A percentile compares a stretch with the other conserved stretches of the same genome.
Conservation (phyloP, 805 yeast genomes). For the Candida ulmi region DNA sequence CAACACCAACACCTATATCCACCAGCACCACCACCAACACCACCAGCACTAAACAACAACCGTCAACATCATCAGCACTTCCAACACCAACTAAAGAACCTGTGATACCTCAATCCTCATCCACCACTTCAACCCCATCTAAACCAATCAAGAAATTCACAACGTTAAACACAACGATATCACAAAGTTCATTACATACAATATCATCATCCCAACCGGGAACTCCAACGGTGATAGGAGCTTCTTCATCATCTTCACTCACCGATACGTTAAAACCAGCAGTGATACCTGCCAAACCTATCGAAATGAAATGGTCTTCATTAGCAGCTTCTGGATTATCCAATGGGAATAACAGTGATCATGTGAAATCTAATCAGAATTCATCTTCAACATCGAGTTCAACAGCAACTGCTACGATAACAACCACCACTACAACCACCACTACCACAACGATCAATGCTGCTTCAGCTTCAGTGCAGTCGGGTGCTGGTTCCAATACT, state of each 20-base stretch:
- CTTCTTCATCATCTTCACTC: not conserved
- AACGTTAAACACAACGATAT: constrained; percentile 1
- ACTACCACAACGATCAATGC: too few relatives aligned
- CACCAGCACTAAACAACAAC: constrained; percentile 2
- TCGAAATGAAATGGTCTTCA: constrained; percentile 50
- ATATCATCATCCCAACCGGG: constrained; percentile 4
- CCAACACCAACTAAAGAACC: constrained; percentile 21
- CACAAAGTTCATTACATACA: not conserved
- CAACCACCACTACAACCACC: constrained; percentile 1
- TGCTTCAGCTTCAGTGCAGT: too few relatives aligned
- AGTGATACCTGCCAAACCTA: constrained; percentile 43
- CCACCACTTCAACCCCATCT: constrained; percentile 2
- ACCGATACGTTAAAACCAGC: constrained; percentile 41
- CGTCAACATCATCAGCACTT: not conserved
- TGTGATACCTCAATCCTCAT: constrained; percentile 29
- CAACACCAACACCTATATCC: not conserved
- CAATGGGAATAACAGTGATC: constrained; percentile 1
- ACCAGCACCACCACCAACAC: not conserved
- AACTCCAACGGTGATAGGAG: constrained; percentile 6
- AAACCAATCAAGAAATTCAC: constrained; percentile 2
- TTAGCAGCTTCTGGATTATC: constrained; percentile 9
- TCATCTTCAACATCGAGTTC: not conserved
- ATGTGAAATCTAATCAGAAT: constrained; percentile 6
- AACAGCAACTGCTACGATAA: constrained; percentile 3
- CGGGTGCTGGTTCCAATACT: too few relatives aligned